Base-by-base conservation (phyloP, 2,329 filamentous ascomycete species). In the Curvularia lunata region DNA sequence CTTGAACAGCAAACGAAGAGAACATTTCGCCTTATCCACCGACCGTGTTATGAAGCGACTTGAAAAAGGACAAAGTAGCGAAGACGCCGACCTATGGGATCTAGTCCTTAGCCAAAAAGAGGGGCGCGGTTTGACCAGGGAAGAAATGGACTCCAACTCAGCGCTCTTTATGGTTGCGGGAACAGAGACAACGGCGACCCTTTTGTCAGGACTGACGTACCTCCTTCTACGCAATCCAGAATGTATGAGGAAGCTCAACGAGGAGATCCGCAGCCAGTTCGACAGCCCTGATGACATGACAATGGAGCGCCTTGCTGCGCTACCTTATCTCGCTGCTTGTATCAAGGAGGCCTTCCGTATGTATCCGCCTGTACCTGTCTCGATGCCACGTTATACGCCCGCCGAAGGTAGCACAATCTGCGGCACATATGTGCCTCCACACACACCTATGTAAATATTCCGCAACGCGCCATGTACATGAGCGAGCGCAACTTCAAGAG, bases 151-250 rank as follows among this genome's bases (percentile, higher is more conserved):
- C 19, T 56, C 72, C 0, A 79, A 78, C 49, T 65, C 73, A 0
- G 58, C 62, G 2, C 27, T 78, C 0, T 70, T 81, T 34, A 79
- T 81, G 62, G 51, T 78, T 6, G 81, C 79, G 1, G 80, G 80
- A 1, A 78, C 76, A 19, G 80, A 83, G 53, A 82, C 81, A 0
- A 78, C 79, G 0, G 80, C 80, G 0, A 80, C 75, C 0, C 49
- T 77, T 7, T 64, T 82, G 1, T 73, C 71, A 7, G 80, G 78
- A 4, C 48, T 76, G 8, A 77, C 74, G 0, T 81, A 67, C 52
- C 52, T 71, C 13, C 66, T 80, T 0, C 59, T 78, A 6, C 67
- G 59, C 25, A 71, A 77, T 19, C 62, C 71, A 0, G 59, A 58
- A 1, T 62, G 54, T 7, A 63, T 76, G 65, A 48, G 62, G 13